phyloP scores from a whole-genome alignment of 2,329 filamentous ascomycete species.

The Talaromyces albobiverticillius region DNA sequence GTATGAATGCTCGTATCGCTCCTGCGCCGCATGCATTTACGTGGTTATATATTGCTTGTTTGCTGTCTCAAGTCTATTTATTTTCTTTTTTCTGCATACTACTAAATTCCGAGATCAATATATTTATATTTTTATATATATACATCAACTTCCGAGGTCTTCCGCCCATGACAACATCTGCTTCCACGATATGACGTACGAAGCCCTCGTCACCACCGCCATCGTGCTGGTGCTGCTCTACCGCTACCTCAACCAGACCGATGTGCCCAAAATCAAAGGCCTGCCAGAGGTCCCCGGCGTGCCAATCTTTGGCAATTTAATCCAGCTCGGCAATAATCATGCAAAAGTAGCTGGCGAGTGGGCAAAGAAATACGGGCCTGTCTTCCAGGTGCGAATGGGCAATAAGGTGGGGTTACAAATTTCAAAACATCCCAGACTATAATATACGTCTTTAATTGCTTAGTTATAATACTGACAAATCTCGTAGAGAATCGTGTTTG shows the following conservation, averaged over 20 bases:
- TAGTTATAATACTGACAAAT: not conserved
- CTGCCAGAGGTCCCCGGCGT: constrained; percentile 61
- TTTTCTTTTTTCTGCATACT: too few species aligned
- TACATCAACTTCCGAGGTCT: too few species aligned
- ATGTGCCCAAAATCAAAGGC: constrained; percentile 59
- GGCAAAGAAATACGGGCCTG: constrained; percentile 60
- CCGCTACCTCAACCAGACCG: constrained; percentile 49
- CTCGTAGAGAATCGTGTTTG: constrained; percentile 66
- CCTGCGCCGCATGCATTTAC: too few species aligned
- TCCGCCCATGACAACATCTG: too few species aligned
- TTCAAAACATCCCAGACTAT: too few species aligned
- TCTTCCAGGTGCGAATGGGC: constrained; percentile 64
- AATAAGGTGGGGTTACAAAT: constrained; percentile 61
- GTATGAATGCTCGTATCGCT: too few species aligned
- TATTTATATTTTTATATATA: too few species aligned
- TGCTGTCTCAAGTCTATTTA: too few species aligned
- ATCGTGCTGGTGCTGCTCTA: constrained; percentile 34
- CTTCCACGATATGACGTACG: constrained; percentile 11
- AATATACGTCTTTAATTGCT: constrained; percentile 14
- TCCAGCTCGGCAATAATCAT: constrained; percentile 59
- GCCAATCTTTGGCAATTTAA: constrained; percentile 62
- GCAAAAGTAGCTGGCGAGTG: constrained; percentile 55
- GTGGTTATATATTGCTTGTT: too few species aligned
- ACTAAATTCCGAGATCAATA: too few species aligned
- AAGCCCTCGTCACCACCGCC: constrained; percentile 1